phyloP scores from a whole-genome alignment of 106 monocot genomes.

The Gastrodia elata region DNA sequence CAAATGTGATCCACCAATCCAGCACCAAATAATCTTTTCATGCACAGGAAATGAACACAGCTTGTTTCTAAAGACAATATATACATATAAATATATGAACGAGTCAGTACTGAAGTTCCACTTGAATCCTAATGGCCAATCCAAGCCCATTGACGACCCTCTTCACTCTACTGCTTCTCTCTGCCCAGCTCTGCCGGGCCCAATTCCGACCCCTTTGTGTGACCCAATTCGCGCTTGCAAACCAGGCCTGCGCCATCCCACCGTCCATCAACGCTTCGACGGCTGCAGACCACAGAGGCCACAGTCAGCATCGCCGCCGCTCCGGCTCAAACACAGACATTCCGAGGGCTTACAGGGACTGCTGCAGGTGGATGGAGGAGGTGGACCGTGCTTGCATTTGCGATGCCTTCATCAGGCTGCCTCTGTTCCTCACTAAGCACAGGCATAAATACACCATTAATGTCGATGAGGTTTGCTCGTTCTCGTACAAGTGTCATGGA shows the following conservation, averaged over 20 bases:
- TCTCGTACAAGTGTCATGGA: slow-evolving; percentile 17
- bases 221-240: slow-evolving; percentile 33
- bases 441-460: slow-evolving; percentile 20
- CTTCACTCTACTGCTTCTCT: background rate
- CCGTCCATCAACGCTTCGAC: background rate
- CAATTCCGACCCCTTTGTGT: slow-evolving; percentile 18
- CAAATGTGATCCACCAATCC: background rate
- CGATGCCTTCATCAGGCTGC: slow-evolving; percentile 18
- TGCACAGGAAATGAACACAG: background rate
- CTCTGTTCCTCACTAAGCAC: slow-evolving; percentile 25
- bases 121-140: background rate
- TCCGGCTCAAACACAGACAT: background rate
- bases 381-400: slow-evolving; percentile 36
- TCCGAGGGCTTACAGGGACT: slow-evolving; percentile 15
- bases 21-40: background rate
- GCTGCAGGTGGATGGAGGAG: slow-evolving; percentile 36
- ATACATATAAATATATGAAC: background rate
- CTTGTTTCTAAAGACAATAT: background rate
- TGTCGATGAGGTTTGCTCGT: slow-evolving; percentile 17
- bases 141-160: background rate
- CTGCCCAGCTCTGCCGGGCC: background rate
- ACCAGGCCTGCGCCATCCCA: slow-evolving; percentile 25
- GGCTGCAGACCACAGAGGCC: background rate
- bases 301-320: background rate
- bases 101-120: background rate